A percentile compares a stretch with the other conserved stretches of the same genome.
phyloP scores from a whole-genome alignment of 1,284 basidiomycete genomes.

The Ustanciosporium gigantosporum region DNA sequence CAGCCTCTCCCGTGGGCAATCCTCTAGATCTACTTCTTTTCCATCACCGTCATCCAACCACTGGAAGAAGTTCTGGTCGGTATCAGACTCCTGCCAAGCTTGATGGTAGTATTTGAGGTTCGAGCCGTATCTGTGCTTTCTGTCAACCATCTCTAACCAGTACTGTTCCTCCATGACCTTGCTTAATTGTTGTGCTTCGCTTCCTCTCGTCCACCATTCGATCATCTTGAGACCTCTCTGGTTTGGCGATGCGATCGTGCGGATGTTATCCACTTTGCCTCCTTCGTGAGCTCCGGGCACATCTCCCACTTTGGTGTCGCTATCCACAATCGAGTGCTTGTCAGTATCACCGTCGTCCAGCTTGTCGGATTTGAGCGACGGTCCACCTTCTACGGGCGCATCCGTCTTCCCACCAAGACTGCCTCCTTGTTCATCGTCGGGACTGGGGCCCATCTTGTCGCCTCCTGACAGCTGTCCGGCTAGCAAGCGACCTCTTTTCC shows the following conservation, averaged over 20 bases:
- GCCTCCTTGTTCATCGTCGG: too few species aligned
- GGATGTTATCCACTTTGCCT: conserved; percentile 52
- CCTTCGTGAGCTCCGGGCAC: conserved; percentile 46
- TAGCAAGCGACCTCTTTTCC: conserved; percentile 47
- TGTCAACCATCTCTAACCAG: conserved; percentile 53
- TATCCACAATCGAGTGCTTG: conserved; percentile 12
- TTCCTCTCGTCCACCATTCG: conserved; percentile 48
- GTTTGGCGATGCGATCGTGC: conserved; percentile 35
- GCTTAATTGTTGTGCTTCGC: conserved; percentile 47
- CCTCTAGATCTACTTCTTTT: conserved; percentile 69
- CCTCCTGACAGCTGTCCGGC: conserved; percentile 42
- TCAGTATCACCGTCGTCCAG: conserved; percentile 1
- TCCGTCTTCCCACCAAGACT: conserved; percentile 11
- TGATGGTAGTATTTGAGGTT: conserved; percentile 54
- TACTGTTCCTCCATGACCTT: conserved; percentile 53
- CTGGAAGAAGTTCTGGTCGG: conserved; percentile 49
- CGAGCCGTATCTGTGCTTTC: conserved; percentile 50
- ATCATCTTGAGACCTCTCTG: conserved; percentile 40
- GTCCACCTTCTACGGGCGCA: conserved; percentile 34
- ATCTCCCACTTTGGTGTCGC: conserved; percentile 39
- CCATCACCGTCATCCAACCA: conserved; percentile 76
- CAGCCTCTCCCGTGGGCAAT: conserved; percentile 71
- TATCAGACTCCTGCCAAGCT: conserved; percentile 42
- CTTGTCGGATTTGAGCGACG: conserved; percentile 16
- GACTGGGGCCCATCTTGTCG: conserved; percentile 20